Conservation (phyloP, 305 asterid species). For the Fraxinus ornus region DNA sequence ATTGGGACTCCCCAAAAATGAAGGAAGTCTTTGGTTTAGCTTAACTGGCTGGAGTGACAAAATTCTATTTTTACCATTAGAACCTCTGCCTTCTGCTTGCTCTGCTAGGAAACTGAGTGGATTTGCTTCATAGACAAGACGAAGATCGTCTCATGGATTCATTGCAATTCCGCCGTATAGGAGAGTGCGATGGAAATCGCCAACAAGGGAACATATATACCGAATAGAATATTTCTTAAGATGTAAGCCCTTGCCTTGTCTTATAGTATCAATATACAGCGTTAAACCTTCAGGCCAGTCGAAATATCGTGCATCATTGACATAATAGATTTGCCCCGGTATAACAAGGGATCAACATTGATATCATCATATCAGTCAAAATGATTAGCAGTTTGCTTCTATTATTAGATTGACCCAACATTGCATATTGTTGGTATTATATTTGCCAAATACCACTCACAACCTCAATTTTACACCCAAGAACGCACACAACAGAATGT, state of each 20-base stretch:
- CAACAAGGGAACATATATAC: constrained; percentile 93
- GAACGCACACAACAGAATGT: no score
- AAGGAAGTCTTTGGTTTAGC: constrained; percentile 79
- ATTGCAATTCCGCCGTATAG: constrained; percentile 81
- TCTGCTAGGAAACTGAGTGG: constrained; percentile 81
- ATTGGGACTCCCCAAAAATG: constrained; percentile 79
- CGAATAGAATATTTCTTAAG: constrained; percentile 90
- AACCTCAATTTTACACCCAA: no score
- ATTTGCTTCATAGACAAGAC: constrained; percentile 91
- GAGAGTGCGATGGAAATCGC: constrained; percentile 88
- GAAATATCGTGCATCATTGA: constrained; percentile 88
- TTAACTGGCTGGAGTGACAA: constrained; percentile 77
- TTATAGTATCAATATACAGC: constrained; percentile 65
- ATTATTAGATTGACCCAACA: not conserved
- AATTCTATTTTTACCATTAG: constrained; percentile 72
- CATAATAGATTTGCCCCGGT: constrained; percentile 87
- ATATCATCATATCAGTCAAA: not conserved
- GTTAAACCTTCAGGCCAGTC: constrained; percentile 93
- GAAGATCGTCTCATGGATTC: constrained; percentile 95
- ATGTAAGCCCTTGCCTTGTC: constrained; percentile 80
- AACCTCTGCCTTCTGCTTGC: constrained; percentile 87
- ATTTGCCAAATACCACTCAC: no score
- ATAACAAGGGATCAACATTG: not conserved
- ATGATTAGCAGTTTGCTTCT: not conserved
- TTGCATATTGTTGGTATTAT: not conserved